Evolutionary conservation across 1,284 basidiomycete species (phyloP), one percentile per base, ranked within the genome.

Genomic region (Cryptococcus sp.): DNA sequence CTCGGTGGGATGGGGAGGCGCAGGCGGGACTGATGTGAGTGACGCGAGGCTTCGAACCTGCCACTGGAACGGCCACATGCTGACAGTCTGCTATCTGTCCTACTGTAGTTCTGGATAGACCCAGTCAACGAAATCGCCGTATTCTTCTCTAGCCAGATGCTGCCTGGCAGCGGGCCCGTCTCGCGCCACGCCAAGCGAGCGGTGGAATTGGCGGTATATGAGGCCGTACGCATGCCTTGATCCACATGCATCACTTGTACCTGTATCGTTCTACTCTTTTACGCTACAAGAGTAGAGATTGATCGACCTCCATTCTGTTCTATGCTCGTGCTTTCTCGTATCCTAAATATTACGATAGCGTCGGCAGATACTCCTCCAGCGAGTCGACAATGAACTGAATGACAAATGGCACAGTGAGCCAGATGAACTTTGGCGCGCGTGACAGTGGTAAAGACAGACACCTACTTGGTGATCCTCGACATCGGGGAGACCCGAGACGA

Each of bases 61-160:
- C 27, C 31, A 35, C 31, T 8, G 10, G 10, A 10, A 35, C 2
- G 10, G 13, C 8, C 13, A 35, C 42, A 8, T 45, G 42, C 3
- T 45, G 42, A 45, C 16, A n/a, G 4, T 8, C 22, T 45, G n/a
- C 41, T 19, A 45, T 19, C 16, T 45, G 31, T 11, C 4, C 22
- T 45, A n/a, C n/a, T n/a, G n/a, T n/a, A 45, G 42, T 45, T 45
- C 42, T 45, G 42, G 42, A 45, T 45, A n/a, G 42, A 45, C 22
- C 42, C 42, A 8, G 16, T 45, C 42, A 19, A n/a, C 16, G n/a
- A n/a, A 15, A 45, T 45, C 3, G 42, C 22, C 2, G n/a, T n/a
- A 8, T 22, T 45, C 22, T 45, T 45, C 42, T 19, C 42, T 13
- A 45, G n/a, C 15, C 42, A 45, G 22, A 45, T 45, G 42, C 42